Base-by-base conservation (phyloP, 257 asterid genomes). In the Plectranthus barbatus region DNA sequence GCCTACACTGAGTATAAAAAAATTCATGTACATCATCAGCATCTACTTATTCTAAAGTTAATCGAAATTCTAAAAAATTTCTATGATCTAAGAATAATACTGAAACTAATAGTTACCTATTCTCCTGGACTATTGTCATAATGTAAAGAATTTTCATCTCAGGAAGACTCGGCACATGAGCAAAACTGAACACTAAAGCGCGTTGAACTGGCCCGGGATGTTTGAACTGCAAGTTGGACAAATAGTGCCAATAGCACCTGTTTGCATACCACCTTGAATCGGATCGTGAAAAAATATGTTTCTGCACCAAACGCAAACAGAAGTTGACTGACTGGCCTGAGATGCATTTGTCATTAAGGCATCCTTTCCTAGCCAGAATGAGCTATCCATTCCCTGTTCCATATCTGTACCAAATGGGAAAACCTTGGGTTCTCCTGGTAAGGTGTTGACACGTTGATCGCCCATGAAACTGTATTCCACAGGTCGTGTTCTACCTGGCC, bases 401-500 rank as follows among this genome's bases (percentile, higher is more conserved):
- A 74, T 68, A 33, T 67, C 75, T 15, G 77, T 45, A 20, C 51
- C 59, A 7, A 58, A 78, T 6, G 86, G 60, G 62, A 73, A 84
- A 59, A 67, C 81, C 79, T 77, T 84, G 59, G 88, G 45, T 36
- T 81, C 86, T 70, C 57, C 83, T 7, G 84, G 80, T 64, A 83
- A 49, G 9, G 83, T 39, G 72, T 67, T 78, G 42, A 87, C 76
- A 71, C 83, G 77, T 47, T 74, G 82, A n/a, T 83, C 77, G 0
- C 87, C 79, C 85, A 90, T 78, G 48, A 90, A 84, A 74, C 94
- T 83, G 74, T 86, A 83, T 36, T 90, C 95, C 57, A 84, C 88
- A 1, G 94, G 88, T 63, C 75, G 80, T 9, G 62, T 47, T 75
- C 84, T 77, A 58, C 71, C 86, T 42, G 77, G 62, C 40, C 83